These are phyloP conservation scores for Lentithecium fluviatile DNA, from an alignment of 495 filamentous ascomycete species.

Conservation along the genomic window DNA sequence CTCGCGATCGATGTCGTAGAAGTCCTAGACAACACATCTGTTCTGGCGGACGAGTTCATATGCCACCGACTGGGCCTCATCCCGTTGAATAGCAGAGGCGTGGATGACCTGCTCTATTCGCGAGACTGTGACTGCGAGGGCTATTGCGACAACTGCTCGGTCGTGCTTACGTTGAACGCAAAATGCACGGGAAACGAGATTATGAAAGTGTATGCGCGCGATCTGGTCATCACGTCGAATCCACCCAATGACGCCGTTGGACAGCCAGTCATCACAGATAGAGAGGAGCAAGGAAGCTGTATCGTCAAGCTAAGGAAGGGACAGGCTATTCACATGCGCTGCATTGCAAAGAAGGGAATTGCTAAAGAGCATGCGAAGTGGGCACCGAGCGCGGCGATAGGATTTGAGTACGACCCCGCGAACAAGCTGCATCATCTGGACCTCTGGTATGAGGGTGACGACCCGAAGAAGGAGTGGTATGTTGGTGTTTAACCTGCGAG, in stretches of 20 bases:
- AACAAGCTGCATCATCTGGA: constrained; percentile 88
- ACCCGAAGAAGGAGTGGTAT: constrained; percentile 85
- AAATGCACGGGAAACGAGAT: constrained; percentile 77
- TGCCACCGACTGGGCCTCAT: constrained; percentile 89
- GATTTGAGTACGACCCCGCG: constrained; percentile 96
- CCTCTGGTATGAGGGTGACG: constrained; percentile 83
- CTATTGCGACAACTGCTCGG: constrained; percentile 85
- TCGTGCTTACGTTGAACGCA: constrained; percentile 77
- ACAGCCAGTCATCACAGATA: constrained; percentile 80
- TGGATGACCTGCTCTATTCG: constrained; percentile 83
- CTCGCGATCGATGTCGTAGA: constrained; percentile 94
- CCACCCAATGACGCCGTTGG: constrained; percentile 72
- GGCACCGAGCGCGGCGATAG: constrained; percentile 86
- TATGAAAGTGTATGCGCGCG: constrained; percentile 87
- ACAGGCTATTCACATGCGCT: constrained; percentile 84
- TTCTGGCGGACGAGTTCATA: constrained; percentile 93
- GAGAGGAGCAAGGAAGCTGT: constrained; percentile 72
- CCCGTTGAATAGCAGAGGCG: constrained; percentile 78
- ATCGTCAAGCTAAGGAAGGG: constrained; percentile 85
- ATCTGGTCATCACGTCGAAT: constrained; percentile 65
- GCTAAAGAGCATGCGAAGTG: constrained; percentile 99
- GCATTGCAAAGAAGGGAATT: constrained; percentile 96
- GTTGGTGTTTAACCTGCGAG: constrained; percentile 38
- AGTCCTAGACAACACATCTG: constrained; percentile 87
- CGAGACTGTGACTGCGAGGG: constrained; percentile 97